phyloP scores from a whole-genome alignment of 2,329 filamentous ascomycete species.

The Myriosclerotinia scirpicola region DNA sequence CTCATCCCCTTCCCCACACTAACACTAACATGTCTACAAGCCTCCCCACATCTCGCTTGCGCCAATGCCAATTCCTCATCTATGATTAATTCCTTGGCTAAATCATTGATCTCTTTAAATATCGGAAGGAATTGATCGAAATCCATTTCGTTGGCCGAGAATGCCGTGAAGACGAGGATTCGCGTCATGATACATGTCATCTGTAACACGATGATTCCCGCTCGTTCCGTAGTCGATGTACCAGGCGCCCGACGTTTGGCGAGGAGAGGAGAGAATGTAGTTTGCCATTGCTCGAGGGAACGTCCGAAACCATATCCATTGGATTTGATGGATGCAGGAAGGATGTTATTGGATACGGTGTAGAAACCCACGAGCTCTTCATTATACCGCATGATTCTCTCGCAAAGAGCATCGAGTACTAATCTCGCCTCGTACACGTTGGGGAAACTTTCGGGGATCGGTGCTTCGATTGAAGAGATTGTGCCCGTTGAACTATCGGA shows the following conservation, averaged over 20 bases:
- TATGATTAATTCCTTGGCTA: constrained; percentile 58
- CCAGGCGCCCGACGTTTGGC: constrained; percentile 48
- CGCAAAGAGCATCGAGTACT: constrained; percentile 56
- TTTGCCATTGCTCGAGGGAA: constrained; percentile 55
- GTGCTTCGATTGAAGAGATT: constrained; percentile 27
- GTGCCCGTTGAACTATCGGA: constrained; percentile 42
- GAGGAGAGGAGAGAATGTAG: constrained; percentile 57
- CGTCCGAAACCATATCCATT: constrained; percentile 46
- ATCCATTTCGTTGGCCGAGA: constrained; percentile 56
- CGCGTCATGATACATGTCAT: constrained; percentile 61
- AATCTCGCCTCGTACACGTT: constrained; percentile 55
- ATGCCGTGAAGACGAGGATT: constrained; percentile 60
- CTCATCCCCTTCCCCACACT: not conserved
- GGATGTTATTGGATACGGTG: constrained; percentile 49
- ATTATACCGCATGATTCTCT: constrained; percentile 58
- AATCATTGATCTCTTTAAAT: constrained; percentile 56
- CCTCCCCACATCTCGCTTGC: constrained; percentile 30
- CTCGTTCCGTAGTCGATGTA: constrained; percentile 53
- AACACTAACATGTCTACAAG: constrained; percentile 30
- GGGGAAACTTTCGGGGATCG: constrained; percentile 44
- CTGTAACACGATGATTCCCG: constrained; percentile 60
- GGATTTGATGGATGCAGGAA: constrained; percentile 39
- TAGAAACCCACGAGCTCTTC: constrained; percentile 53
- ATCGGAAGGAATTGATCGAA: constrained; percentile 56
- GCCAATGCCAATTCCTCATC: constrained; percentile 35